Percentiles rank a stretch among this genome's conserved stretches.
Conservation (phyloP, 192 early-diverging fungal species). For the Coemansia sp. region DNA sequence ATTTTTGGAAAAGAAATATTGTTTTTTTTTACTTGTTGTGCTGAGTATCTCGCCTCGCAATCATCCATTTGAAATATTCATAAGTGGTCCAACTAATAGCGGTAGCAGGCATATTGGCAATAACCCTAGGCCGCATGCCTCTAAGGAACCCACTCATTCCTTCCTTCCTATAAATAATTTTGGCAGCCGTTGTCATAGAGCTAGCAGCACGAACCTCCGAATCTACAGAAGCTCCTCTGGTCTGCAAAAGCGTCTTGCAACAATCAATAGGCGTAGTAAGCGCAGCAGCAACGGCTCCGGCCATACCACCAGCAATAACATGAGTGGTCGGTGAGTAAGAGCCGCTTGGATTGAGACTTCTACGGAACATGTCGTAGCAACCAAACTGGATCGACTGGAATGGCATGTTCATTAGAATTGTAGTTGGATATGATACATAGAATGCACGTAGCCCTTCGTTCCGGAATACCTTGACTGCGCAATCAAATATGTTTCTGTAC, state of each 20-base stretch:
- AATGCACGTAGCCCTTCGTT: slow-evolving; percentile 83
- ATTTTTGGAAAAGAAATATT: not conserved
- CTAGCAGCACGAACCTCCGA: slow-evolving; percentile 65
- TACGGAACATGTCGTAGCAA: slow-evolving; percentile 86
- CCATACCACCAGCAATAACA: slow-evolving; percentile 80
- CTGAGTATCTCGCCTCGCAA: slow-evolving; percentile 44
- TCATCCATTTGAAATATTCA: slow-evolving; percentile 80
- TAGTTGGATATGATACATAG: slow-evolving; percentile 93
- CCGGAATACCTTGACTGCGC: slow-evolving; percentile 65
- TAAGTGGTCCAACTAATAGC: slow-evolving; percentile 95
- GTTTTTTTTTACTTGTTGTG: slow-evolving; percentile 1
- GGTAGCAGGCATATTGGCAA: slow-evolving; percentile 90
- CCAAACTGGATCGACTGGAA: slow-evolving; percentile 94
- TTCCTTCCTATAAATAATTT: slow-evolving; percentile 74
- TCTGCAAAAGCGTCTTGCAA: slow-evolving; percentile 93
- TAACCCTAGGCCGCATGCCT: slow-evolving; percentile 77
- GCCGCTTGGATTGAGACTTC: slow-evolving; percentile 76
- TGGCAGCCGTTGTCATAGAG: slow-evolving; percentile 69
- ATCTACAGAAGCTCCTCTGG: slow-evolving; percentile 76
- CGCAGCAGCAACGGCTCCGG: slow-evolving; percentile 84
- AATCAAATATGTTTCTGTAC: slow-evolving; percentile 70
- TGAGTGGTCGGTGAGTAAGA: slow-evolving; percentile 86
- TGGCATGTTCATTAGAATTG: slow-evolving; percentile 90
- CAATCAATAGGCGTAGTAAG: slow-evolving; percentile 95
- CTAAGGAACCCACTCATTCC: slow-evolving; percentile 77